Percentiles rank a stretch among this genome's conserved stretches.
These are phyloP conservation scores for Meyerozyma smithsonii DNA, from an alignment of 1,139 yeast genomes.

Conservation along the genomic window DNA sequence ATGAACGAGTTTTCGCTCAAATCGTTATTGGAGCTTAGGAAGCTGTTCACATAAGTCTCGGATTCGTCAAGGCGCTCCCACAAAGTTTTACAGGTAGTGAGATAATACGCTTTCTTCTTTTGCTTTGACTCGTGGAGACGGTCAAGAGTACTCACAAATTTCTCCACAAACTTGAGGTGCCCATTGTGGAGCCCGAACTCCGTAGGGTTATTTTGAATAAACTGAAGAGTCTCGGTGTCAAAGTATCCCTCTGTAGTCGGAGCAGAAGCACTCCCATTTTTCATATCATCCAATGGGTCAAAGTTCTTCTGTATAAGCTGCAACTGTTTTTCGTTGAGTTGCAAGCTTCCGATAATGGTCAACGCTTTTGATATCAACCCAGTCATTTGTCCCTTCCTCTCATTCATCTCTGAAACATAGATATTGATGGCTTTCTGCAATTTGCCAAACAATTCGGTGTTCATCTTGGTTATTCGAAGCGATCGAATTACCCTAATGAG, in stretches of 20 bases:
- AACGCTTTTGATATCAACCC: conserved; percentile 24
- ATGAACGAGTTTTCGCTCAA: conserved; percentile 34
- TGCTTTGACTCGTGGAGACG: conserved; percentile 29
- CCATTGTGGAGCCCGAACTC: conserved; percentile 37
- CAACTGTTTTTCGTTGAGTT: conserved; percentile 31
- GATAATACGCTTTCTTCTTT: conserved; percentile 28
- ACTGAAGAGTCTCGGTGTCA: conserved; percentile 33
- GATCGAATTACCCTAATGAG: conserved; percentile 32
- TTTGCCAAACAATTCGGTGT: conserved; percentile 22
- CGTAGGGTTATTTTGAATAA: conserved; percentile 33
- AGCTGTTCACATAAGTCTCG: conserved; percentile 30
- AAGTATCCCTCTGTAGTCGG: conserved; percentile 19
- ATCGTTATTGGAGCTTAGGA: conserved; percentile 31
- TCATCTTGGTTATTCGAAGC: conserved; percentile 35
- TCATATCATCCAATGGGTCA: conserved; percentile 10
- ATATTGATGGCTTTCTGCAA: conserved; percentile 24
- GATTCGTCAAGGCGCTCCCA: conserved; percentile 50
- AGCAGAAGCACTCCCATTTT: conserved; percentile 7
- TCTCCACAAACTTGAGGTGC: conserved; percentile 29
- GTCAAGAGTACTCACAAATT: conserved; percentile 24
- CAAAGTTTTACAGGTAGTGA: conserved; percentile 35
- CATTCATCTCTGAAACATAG: conserved; percentile 22
- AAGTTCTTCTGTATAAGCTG: conserved; percentile 28
- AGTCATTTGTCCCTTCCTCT: conserved; percentile 22
- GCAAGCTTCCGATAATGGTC: conserved; percentile 23